A percentile compares a stretch with the other conserved stretches of the same genome.
These are phyloP conservation scores for Alternaria consortialis DNA, from an alignment of 2,329 filamentous ascomycete species.

Conservation along the genomic window DNA sequence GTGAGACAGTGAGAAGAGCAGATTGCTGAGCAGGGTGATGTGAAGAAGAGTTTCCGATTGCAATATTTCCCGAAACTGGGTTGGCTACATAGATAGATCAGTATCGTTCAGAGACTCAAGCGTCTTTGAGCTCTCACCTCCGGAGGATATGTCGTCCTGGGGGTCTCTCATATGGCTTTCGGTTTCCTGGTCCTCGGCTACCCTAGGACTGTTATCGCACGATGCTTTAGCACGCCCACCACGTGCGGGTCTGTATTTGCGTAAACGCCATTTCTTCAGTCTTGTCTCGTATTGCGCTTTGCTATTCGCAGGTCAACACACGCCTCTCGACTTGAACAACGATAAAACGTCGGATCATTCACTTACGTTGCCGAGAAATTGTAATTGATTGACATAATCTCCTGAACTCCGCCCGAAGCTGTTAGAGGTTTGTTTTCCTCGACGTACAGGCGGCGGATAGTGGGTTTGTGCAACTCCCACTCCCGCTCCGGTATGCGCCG, in stretches of 20 bases:
- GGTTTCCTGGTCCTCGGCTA: fast-evolving
- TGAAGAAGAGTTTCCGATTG: not conserved
- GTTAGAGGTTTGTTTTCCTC: not conserved
- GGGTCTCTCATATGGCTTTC: too few species aligned
- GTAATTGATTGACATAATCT: not conserved
- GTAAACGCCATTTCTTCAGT: not conserved
- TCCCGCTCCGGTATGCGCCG: not conserved
- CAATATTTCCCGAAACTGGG: not conserved
- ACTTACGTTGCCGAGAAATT: not conserved
- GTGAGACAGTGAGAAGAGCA: not conserved
- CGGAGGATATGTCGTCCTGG: fast-evolving
- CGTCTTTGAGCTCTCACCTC: not conserved
- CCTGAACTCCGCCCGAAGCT: not conserved
- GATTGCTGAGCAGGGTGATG: not conserved
- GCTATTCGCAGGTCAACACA: not conserved
- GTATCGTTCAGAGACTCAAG: fast-evolving
- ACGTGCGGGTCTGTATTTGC: not conserved
- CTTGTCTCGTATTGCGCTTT: not conserved
- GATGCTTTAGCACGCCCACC: not conserved
- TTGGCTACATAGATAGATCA: not conserved
- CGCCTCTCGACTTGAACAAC: fast-evolving
- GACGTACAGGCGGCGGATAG: not conserved
- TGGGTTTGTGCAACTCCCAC: not conserved
- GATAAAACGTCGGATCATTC: not conserved
- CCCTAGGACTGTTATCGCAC: fast-evolving